Conservation (phyloP, 257 asterid species). For the Vinca minor region DNA sequence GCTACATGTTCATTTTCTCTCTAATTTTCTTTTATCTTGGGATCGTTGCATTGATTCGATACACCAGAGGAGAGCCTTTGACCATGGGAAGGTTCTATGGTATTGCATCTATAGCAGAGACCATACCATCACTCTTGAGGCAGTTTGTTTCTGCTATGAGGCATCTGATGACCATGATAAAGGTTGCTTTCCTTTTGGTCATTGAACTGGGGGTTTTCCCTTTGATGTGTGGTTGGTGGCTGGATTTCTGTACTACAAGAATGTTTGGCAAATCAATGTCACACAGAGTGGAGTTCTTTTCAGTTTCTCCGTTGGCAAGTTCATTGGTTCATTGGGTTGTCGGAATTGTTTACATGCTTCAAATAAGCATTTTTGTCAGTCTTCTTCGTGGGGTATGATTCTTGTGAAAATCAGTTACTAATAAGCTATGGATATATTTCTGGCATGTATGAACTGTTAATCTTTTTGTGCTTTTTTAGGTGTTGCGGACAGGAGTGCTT, state of each 20-base stretch:
- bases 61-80: slow-evolving; percentile 89
- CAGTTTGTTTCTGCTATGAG: slow-evolving; percentile 93
- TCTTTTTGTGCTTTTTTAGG: slow-evolving; percentile 39
- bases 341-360: slow-evolving; percentile 95
- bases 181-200: slow-evolving; percentile 95
- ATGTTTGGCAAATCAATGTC: slow-evolving; percentile 92
- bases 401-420: not conserved
- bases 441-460: slow-evolving; percentile 1
- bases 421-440: not conserved
- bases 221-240: slow-evolving; percentile 99
- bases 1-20: slow-evolving; percentile 74
- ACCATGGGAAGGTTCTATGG: slow-evolving; percentile 94
- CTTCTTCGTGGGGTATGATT: slow-evolving; percentile 92
- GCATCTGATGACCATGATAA: slow-evolving; percentile 96
- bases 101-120: slow-evolving; percentile 83
- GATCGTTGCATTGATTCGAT: slow-evolving; percentile 66
- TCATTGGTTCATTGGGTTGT: slow-evolving; percentile 98
- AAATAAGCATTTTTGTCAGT: slow-evolving; percentile 97
- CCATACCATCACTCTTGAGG: slow-evolving; percentile 85
- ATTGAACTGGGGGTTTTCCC: slow-evolving; percentile 99
- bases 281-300: slow-evolving; percentile 91
- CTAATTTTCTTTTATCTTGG: slow-evolving; percentile 77
- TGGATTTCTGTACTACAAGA: slow-evolving; percentile 89
- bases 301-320: slow-evolving; percentile 92
- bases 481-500: slow-evolving; percentile 88